A percentile compares a stretch with the other conserved stretches of the same genome.
phyloP scores from a whole-genome alignment of 495 filamentous ascomycete species.

The Trichocladium uniseriatum region DNA sequence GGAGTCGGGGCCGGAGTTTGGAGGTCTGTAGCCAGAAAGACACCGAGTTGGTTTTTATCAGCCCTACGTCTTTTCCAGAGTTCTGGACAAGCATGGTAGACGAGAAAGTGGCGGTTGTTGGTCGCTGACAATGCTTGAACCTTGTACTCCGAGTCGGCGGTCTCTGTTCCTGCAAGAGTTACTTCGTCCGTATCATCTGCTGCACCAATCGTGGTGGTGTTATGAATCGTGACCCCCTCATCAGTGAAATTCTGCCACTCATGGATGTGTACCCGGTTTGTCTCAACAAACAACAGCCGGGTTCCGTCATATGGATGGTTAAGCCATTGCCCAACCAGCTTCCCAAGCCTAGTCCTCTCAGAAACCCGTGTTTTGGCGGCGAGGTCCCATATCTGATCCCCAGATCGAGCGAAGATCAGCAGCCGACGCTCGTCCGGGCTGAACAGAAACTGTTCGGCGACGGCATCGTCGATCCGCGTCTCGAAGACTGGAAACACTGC shows the following conservation, averaged over 20 bases:
- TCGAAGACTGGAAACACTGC: not conserved
- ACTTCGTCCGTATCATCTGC: not conserved
- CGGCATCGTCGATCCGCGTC: not conserved
- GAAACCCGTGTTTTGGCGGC: not conserved
- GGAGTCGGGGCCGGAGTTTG: not conserved
- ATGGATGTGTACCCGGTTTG: not conserved
- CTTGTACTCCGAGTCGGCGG: not conserved
- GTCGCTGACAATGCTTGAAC: not conserved
- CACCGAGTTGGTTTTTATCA: not conserved
- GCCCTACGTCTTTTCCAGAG: not conserved
- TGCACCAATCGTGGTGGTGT: not conserved
- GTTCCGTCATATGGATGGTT: not conserved
- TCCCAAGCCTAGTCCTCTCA: not conserved
- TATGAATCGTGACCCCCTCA: not conserved
- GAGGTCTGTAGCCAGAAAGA: not conserved
- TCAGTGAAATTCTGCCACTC: not conserved
- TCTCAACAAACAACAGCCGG: not conserved
- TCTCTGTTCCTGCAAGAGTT: not conserved
- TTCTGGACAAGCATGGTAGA: not conserved
- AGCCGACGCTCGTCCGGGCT: not conserved
- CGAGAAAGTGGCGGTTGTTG: not conserved
- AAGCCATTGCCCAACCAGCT: not conserved
- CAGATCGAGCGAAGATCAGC: not conserved
- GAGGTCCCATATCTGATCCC: conserved; percentile 1
- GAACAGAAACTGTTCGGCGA: not conserved